Evolutionary conservation across 2,329 filamentous ascomycete species (phyloP).

Genomic region (Pseudofabraea citricarpa): DNA sequence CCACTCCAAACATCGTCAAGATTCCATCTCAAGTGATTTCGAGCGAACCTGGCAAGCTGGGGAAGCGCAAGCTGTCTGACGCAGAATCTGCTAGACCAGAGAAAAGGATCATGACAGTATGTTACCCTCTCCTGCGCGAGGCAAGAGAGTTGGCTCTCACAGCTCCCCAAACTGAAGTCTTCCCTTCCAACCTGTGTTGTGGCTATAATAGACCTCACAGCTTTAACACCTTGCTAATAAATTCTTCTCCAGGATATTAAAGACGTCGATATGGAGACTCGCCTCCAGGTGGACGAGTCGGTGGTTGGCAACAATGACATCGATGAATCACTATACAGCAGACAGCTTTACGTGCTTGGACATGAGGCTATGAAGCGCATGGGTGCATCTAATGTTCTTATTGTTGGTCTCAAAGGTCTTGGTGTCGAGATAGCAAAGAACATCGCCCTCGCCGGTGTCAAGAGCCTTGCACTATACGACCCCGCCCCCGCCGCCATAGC

Average conservation of each 20-base stretch:
- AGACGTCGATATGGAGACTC: slow-evolving; percentile 58
- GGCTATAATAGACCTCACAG: too few relatives aligned
- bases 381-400: slow-evolving; percentile 89
- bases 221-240: too few relatives aligned
- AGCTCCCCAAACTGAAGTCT: too few relatives aligned
- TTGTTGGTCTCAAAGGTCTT: slow-evolving; percentile 87
- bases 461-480: slow-evolving; percentile 91
- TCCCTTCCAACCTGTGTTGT: too few relatives aligned
- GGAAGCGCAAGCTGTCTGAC: slow-evolving; percentile 63
- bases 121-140: too few relatives aligned
- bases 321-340: slow-evolving; percentile 70
- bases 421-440: slow-evolving; percentile 99
- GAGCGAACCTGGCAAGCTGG: slow-evolving; percentile 43
- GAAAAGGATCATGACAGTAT: slow-evolving; percentile 59
- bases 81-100: slow-evolving; percentile 51
- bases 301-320: slow-evolving; percentile 53
- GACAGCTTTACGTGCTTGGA: slow-evolving; percentile 67
- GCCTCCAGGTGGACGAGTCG: slow-evolving; percentile 62
- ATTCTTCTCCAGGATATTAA: slow-evolving; percentile 38
- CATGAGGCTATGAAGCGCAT: slow-evolving; percentile 97
- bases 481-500: slow-evolving; percentile 77
- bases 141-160: too few relatives aligned
- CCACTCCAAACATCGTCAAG: slow-evolving; percentile 22
- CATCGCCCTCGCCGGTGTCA: slow-evolving; percentile 94
- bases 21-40: slow-evolving; percentile 21